Conservation (phyloP, 2,329 filamentous ascomycete species). For the Fusarium goolgardi region DNA sequence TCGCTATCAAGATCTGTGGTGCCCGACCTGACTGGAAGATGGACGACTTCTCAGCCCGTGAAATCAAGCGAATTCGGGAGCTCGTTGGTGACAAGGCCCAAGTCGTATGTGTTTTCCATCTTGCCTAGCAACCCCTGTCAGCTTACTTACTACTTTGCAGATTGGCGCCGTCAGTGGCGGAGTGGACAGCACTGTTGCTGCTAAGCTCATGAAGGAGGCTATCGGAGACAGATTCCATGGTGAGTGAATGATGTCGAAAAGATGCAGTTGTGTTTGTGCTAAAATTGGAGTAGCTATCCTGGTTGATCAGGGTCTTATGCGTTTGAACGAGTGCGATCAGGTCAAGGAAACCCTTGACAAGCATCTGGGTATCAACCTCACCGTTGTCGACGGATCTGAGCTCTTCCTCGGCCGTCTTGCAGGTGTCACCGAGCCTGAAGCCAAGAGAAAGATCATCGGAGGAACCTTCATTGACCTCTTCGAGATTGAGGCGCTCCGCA, state of each 20-base stretch:
- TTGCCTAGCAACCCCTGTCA: no score
- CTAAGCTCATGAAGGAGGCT: slow-evolving; percentile 85
- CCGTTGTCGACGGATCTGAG: slow-evolving; percentile 82
- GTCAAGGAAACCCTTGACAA: slow-evolving; percentile 83
- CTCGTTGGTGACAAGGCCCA: slow-evolving; percentile 85
- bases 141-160: no score
- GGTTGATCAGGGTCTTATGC: slow-evolving; percentile 76
- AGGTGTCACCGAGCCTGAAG: slow-evolving; percentile 82
- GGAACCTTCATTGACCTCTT: slow-evolving; percentile 59
- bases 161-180: slow-evolving; percentile 27
- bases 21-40: slow-evolving; percentile 85
- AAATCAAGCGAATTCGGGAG: slow-evolving; percentile 82
- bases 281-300: no score
- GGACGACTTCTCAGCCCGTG: slow-evolving; percentile 82
- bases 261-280: no score
- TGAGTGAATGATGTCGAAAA: no score
- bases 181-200: slow-evolving; percentile 75
- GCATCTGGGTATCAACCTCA: slow-evolving; percentile 90
- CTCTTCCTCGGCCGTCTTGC: slow-evolving; percentile 80
- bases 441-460: slow-evolving; percentile 92
- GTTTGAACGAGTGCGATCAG: slow-evolving; percentile 83
- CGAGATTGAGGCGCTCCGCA: slow-evolving; percentile 52
- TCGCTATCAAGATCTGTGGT: slow-evolving; percentile 83
- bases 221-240: slow-evolving; percentile 83
- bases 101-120: no score